Percentiles rank a stretch among this genome's conserved stretches.
phyloP scores from a whole-genome alignment of 2,329 filamentous ascomycete species.

The Orbilia oligospora region DNA sequence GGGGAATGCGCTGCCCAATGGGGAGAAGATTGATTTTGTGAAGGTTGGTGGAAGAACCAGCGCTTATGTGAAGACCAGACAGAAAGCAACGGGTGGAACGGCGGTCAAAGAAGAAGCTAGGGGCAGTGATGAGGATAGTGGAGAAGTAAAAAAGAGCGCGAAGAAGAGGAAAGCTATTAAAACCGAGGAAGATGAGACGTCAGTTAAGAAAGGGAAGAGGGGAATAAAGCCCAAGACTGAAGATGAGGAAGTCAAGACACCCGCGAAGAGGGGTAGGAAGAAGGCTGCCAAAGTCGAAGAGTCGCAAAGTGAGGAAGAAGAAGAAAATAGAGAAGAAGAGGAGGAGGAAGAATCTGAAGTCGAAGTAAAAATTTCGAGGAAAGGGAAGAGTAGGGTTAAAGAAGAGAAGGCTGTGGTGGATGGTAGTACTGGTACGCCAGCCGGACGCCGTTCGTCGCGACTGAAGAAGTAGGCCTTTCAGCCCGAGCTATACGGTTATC shows the following conservation, averaged over 20 bases:
- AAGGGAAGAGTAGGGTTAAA: conserved; percentile 23
- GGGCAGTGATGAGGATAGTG: conserved; percentile 61
- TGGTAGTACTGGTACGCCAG: conserved; percentile 32
- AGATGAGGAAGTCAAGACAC: conserved; percentile 63
- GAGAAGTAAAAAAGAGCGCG: conserved; percentile 39
- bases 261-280: conserved; percentile 39
- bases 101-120: conserved; percentile 68
- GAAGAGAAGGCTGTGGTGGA: conserved; percentile 42
- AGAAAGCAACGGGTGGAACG: conserved; percentile 79
- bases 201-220: conserved; percentile 61
- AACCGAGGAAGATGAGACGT: conserved; percentile 65
- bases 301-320: conserved; percentile 18
- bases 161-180: conserved; percentile 63
- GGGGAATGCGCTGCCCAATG: conserved; percentile 78
- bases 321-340: conserved; percentile 5
- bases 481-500: conserved; percentile 10
- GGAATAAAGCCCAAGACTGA: conserved; percentile 57
- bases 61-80: conserved; percentile 85
- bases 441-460: conserved; percentile 45
- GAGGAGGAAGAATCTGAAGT: conserved; percentile 15
- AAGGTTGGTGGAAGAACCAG: conserved; percentile 93
- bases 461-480: conserved; percentile 42
- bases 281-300: conserved; percentile 46
- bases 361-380: conserved; percentile 32
- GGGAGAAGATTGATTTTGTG: conserved; percentile 85